These are phyloP conservation scores for Marasmius fiardii DNA, from an alignment of 1,284 basidiomycete species.

Conservation along the genomic window DNA sequence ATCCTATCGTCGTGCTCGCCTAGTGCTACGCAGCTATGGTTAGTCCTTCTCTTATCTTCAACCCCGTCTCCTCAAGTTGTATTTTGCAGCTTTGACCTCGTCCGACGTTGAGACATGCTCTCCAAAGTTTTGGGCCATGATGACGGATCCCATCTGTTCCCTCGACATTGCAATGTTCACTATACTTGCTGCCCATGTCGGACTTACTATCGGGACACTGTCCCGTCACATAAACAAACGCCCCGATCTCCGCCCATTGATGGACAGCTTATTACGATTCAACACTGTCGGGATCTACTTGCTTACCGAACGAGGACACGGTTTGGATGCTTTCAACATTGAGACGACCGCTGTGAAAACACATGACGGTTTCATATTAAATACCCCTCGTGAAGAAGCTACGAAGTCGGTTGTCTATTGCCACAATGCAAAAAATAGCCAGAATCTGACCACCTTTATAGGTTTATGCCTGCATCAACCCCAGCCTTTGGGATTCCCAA, in stretches of 20 bases:
- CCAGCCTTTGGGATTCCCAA: conserved; percentile 50
- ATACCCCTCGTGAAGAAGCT: conserved; percentile 52
- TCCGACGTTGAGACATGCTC: conserved; percentile 44
- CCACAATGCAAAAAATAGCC: not conserved
- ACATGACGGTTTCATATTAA: conserved; percentile 44
- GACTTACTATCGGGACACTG: conserved; percentile 47
- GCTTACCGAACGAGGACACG: conserved; percentile 55
- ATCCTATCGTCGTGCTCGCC: conserved; percentile 43
- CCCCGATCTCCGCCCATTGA: conserved; percentile 43
- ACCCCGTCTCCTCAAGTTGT: conserved; percentile 9
- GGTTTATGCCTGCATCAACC: conserved; percentile 58
- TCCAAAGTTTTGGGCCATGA: conserved; percentile 43
- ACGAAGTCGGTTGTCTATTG: conserved; percentile 41
- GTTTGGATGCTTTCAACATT: conserved; percentile 54
- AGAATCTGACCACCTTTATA: conserved; percentile 19
- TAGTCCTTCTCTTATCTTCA: conserved; percentile 17
- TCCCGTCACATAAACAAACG: conserved; percentile 42
- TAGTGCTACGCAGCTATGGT: conserved; percentile 47
- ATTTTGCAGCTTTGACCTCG: conserved; percentile 33
- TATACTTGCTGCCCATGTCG: conserved; percentile 43
- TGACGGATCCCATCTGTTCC: conserved; percentile 46
- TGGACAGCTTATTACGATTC: conserved; percentile 42
- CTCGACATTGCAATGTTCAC: conserved; percentile 47
- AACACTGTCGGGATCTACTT: conserved; percentile 49
- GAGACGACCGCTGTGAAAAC: conserved; percentile 57